Conservation (phyloP, 139 green algal genomes). For the Desmodesmus armatus region DNA sequence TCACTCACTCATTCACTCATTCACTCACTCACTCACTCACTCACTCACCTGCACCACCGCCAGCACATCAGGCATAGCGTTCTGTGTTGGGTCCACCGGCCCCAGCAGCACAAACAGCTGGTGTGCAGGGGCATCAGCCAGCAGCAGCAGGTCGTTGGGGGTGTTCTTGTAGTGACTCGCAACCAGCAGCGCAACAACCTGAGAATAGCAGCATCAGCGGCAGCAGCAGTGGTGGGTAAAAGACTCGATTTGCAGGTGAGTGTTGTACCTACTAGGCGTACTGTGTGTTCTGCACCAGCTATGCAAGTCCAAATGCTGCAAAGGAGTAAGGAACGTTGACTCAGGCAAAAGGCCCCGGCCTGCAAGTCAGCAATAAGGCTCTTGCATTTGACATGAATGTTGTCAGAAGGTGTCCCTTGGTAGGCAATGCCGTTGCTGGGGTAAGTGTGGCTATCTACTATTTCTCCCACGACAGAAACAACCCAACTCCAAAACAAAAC, state of each 20-base stretch:
- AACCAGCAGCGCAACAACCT: slow-evolving; percentile 94
- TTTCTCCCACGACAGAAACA: neutral
- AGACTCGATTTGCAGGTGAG: too few relatives aligned
- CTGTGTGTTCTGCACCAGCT: too few relatives aligned
- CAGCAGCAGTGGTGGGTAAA: neutral
- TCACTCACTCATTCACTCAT: too few relatives aligned
- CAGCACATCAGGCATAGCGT: slow-evolving; percentile 93
- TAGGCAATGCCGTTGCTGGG: too few relatives aligned
- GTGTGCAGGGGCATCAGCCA: slow-evolving; percentile 97
- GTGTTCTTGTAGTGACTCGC: slow-evolving; percentile 98
- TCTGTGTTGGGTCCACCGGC: slow-evolving; percentile 87
- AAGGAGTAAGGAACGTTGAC: too few relatives aligned
- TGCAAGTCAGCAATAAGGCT: too few relatives aligned
- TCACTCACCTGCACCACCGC: slow-evolving; percentile 77
- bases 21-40: too few relatives aligned
- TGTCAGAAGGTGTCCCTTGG: too few relatives aligned
- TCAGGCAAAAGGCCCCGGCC: too few relatives aligned
- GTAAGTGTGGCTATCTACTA: neutral
- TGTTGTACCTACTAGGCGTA: too few relatives aligned
- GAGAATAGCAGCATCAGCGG: neutral
- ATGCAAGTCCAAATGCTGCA: too few relatives aligned
- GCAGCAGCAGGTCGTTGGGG: slow-evolving; percentile 97
- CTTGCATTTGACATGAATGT: too few relatives aligned
- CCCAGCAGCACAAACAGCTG: slow-evolving; percentile 96
- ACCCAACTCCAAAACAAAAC: neutral